Conservation (phyloP, 306 rosid species). For the Crotalaria pallida region DNA sequence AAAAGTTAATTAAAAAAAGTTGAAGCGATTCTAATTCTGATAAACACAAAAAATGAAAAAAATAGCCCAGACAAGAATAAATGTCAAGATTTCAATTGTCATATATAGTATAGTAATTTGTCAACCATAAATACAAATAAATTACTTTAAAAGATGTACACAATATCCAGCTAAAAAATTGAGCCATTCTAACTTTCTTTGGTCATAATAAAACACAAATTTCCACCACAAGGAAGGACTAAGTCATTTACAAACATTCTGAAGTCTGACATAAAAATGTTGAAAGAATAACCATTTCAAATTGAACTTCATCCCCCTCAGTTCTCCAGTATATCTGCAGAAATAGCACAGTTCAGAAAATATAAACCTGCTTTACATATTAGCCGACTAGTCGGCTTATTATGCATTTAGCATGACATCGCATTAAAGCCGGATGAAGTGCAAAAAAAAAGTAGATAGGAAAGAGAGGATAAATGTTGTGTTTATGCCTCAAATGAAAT, state of each 20-base stretch:
- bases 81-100: background rate
- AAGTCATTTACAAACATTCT: background rate
- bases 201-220: background rate
- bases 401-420: background rate
- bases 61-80: background rate
- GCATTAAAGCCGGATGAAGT: background rate
- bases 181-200: slow-evolving; percentile 7
- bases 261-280: background rate
- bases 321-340: slow-evolving; percentile 19
- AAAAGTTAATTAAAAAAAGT: too few species aligned
- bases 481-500: background rate
- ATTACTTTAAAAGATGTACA: slow-evolving; percentile 1
- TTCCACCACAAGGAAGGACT: background rate
- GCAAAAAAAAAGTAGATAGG: background rate
- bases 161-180: slow-evolving; percentile 5
- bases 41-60: background rate
- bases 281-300: slow-evolving; percentile 10
- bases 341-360: background rate
- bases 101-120: background rate
- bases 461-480: background rate
- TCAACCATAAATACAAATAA: background rate
- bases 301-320: slow-evolving; percentile 17
- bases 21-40: background rate
- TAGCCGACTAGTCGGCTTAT: background rate
- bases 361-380: background rate